phyloP scores from a whole-genome alignment of 192 early-diverging fungal genomes.

The Coemansia sp. region DNA sequence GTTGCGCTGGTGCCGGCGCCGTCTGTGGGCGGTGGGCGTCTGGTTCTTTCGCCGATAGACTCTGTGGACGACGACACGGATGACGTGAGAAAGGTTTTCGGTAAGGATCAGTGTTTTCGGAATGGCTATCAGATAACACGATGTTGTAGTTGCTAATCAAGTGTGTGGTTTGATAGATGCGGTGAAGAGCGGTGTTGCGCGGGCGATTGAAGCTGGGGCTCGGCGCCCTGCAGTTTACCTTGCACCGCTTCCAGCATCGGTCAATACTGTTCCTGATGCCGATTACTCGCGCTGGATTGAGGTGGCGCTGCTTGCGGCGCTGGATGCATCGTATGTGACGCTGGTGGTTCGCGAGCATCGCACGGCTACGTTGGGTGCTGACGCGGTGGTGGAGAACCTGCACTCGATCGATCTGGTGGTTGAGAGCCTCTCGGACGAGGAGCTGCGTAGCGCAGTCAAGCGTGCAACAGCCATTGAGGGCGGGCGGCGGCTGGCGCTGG shows the following conservation, averaged over 20 bases:
- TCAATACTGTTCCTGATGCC: conserved; percentile 29
- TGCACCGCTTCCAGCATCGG: conserved; percentile 53
- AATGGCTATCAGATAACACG: background rate
- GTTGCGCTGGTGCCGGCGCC: conserved; percentile 27
- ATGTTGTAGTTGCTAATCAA: background rate
- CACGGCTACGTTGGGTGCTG: conserved; percentile 41
- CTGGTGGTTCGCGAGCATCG: conserved; percentile 78
- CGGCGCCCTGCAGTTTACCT: conserved; percentile 62
- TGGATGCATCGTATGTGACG: conserved; percentile 74
- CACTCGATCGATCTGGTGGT: conserved; percentile 63
- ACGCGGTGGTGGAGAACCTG: conserved; percentile 53
- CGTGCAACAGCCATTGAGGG: conserved; percentile 69
- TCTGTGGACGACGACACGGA: conserved; percentile 72
- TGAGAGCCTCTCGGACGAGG: conserved; percentile 19
- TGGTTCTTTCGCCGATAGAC: conserved; percentile 77
- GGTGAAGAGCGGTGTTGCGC: conserved; percentile 65
- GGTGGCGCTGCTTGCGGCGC: conserved; percentile 69
- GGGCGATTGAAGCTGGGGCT: conserved; percentile 66
- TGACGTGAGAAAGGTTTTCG: conserved; percentile 74
- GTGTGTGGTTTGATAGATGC: conserved; percentile 42
- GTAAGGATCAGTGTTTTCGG: background rate
- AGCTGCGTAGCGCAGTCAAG: conserved; percentile 44
- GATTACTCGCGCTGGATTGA: conserved; percentile 73
- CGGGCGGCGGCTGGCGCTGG: conserved; percentile 71
- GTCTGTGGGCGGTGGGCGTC: conserved; percentile 61